Percentiles rank a stretch among this genome's conserved stretches.
Evolutionary conservation across 163 green algal species (phyloP).

Genomic region (Trebouxia gelatinosa): DNA sequence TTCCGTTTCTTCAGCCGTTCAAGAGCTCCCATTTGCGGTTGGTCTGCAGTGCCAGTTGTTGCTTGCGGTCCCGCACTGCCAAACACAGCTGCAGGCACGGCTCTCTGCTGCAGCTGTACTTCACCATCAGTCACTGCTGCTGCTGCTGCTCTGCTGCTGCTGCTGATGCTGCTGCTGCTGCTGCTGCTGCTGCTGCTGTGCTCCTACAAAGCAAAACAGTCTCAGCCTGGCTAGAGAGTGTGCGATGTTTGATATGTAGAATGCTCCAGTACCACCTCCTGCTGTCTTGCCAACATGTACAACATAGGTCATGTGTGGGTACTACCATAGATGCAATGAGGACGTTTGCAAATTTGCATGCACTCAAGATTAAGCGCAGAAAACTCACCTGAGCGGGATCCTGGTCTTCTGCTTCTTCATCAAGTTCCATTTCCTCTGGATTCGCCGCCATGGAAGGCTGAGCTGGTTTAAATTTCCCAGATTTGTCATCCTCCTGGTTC

Average conservation of each 20-base stretch:
- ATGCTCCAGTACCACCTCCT: too few relatives aligned
- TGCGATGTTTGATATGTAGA: too few relatives aligned
- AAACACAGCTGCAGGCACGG: slow-evolving; percentile 37
- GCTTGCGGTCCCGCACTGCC: neutral
- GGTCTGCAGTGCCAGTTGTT: neutral
- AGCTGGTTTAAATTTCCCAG: slow-evolving; percentile 1
- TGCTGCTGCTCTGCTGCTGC: slow-evolving; percentile 23
- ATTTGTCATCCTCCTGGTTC: slow-evolving; percentile 24
- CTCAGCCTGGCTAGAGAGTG: too few relatives aligned
- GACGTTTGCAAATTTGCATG: too few relatives aligned
- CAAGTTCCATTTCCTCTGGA: slow-evolving; percentile 85
- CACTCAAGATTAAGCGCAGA: too few relatives aligned
- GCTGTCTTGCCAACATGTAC: too few relatives aligned
- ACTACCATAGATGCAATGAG: too few relatives aligned
- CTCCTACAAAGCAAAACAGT: too few relatives aligned
- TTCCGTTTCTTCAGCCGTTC: slow-evolving; percentile 57
- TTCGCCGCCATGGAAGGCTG: slow-evolving; percentile 54
- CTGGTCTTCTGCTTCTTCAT: slow-evolving; percentile 50
- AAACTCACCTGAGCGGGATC: slow-evolving; percentile 33
- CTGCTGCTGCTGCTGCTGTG: slow-evolving; percentile 6
- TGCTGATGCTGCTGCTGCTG: neutral
- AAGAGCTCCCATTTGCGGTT: slow-evolving; percentile 44
- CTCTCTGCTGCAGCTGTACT: slow-evolving; percentile 33
- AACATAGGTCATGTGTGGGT: too few relatives aligned
- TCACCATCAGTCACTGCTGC: neutral